phyloP scores from a whole-genome alignment of 1,284 basidiomycete species.

The Mycosarcoma maydis region DNA sequence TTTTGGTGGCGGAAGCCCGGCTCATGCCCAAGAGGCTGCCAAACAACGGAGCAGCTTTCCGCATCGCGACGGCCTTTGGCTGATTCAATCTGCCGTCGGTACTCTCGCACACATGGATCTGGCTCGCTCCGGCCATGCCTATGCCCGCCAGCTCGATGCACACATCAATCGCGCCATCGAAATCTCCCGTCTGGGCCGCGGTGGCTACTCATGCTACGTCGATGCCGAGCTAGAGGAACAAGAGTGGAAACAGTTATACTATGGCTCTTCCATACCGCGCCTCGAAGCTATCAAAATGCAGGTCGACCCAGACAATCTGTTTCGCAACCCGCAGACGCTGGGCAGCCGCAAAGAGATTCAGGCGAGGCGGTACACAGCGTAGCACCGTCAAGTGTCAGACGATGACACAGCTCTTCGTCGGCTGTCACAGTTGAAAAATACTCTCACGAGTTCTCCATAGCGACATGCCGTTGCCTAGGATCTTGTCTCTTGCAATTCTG shows the following conservation, averaged over 20 bases:
- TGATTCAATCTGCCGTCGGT: conserved; percentile 54
- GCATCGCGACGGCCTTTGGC: conserved; percentile 58
- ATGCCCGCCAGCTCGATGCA: conserved; percentile 34
- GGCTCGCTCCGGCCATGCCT: conserved; percentile 21
- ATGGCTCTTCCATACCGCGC: conserved; percentile 36
- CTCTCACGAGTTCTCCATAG: no score
- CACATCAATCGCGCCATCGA: conserved; percentile 30
- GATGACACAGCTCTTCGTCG: no score
- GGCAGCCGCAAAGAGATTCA: conserved; percentile 30
- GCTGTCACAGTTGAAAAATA: no score
- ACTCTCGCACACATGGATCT: conserved; percentile 24
- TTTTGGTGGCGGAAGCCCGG: conserved; percentile 47
- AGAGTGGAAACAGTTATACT: conserved; percentile 53
- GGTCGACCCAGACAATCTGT: conserved; percentile 50
- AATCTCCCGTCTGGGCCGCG: conserved; percentile 18
- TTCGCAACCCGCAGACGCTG: conserved; percentile 50
- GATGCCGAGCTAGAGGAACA: conserved; percentile 44
- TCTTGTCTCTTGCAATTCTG: no score
- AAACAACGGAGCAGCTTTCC: conserved; percentile 42
- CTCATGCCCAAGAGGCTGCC: conserved; percentile 17
- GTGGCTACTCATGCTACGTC: conserved; percentile 55
- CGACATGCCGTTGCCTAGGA: no score
- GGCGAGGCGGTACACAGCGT: conserved; percentile 10
- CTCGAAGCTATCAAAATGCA: conserved; percentile 48
- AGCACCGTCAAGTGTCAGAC: neutral